These are phyloP conservation scores for Thuidium tamariscinum DNA, from an alignment of 225 moss, liverwort and hornwort species.

Conservation along the genomic window DNA sequence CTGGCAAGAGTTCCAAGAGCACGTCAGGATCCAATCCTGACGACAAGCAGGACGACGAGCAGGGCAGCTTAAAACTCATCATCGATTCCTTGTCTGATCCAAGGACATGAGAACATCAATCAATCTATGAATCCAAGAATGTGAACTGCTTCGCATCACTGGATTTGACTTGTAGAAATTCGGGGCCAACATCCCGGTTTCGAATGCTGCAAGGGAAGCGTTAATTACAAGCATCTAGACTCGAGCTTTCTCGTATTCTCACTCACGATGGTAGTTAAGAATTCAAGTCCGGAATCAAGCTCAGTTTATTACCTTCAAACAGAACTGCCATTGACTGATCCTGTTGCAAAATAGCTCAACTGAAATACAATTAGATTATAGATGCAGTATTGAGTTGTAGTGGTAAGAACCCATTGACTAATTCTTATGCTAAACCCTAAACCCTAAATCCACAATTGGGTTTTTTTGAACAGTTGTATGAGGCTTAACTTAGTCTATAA, in stretches of 20 bases:
- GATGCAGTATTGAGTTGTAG: background rate
- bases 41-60: background rate
- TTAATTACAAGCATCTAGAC: background rate
- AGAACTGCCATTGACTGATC: background rate
- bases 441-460: no score
- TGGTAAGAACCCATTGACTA: no score
- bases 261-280: background rate
- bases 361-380: background rate
- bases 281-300: background rate
- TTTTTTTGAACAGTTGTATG: background rate
- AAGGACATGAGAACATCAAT: background rate
- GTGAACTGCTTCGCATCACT: background rate
- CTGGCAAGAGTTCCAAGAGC: no score
- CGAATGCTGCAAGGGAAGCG: background rate
- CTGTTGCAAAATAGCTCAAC: background rate
- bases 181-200: background rate
- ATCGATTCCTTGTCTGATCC: constrained; percentile 2
- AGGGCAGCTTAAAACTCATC: background rate
- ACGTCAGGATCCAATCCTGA: background rate
- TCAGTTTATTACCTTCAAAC: background rate
- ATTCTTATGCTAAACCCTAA: no score
- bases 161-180: background rate
- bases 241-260: background rate
- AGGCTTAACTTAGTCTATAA: background rate
- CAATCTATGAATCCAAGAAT: background rate